Percentiles rank a stretch among this genome's conserved stretches.
Conservation (phyloP, 441 rosid species). For the Cnidoscolus chayamansa region DNA sequence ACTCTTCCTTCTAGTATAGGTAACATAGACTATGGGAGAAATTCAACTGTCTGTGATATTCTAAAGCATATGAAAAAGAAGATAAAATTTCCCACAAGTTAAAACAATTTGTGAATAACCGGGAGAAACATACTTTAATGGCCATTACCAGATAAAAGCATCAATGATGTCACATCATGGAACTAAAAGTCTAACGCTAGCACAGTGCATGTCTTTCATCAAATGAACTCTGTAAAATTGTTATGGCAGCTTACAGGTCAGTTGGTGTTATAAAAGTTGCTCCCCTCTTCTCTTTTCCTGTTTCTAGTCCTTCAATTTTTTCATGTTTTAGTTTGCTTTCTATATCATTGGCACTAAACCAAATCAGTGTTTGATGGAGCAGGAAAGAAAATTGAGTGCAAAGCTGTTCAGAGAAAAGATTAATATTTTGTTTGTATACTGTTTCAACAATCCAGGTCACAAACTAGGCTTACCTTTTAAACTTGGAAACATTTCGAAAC, state of each 20-base stretch:
- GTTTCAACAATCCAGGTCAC: background rate
- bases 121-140: background rate
- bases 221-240: background rate
- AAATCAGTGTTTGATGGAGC: background rate
- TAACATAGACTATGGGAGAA: too few species aligned
- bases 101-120: background rate
- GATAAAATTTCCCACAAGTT: background rate
- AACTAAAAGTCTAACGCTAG: too few species aligned
- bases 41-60: too few species aligned
- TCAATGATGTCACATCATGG: background rate
- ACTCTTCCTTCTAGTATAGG: background rate
- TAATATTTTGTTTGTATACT: background rate
- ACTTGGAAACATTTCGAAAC: constrained; percentile 79
- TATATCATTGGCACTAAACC: background rate
- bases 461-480: constrained; percentile 51
- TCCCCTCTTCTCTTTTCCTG: background rate
- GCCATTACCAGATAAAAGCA: too few species aligned
- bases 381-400: background rate
- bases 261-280: background rate
- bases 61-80: background rate
- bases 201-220: background rate
- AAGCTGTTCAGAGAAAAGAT: constrained; percentile 2
- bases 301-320: background rate
- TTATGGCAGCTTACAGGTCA: background rate
- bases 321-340: background rate